phyloP scores from a whole-genome alignment of 148 eudicot genomes.

The Fagopyrum esculentum region DNA sequence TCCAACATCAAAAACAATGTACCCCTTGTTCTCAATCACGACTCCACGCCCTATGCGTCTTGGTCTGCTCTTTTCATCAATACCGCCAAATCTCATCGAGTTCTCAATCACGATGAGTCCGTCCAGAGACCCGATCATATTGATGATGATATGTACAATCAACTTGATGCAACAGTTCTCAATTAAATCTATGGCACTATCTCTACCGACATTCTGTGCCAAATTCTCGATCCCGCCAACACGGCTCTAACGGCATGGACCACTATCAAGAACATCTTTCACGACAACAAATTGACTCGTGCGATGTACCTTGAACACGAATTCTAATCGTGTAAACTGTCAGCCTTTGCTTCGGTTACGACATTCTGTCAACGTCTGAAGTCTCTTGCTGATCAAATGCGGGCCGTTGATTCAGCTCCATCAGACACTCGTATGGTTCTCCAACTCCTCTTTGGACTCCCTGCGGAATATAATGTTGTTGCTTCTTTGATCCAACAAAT shows the following conservation, averaged over 20 bases:
- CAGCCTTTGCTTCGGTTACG: neutral
- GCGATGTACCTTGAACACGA: constrained; percentile 16
- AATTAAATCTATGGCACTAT: constrained; percentile 31
- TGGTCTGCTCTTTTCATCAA: neutral
- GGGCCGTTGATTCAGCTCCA: constrained; percentile 16
- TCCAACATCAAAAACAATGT: neutral
- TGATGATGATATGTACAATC: constrained; percentile 4
- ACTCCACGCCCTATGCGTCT: neutral
- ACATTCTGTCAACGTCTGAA: constrained; percentile 20
- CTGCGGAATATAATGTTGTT: no score
- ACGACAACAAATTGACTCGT: constrained; percentile 21
- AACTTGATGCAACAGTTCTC: constrained; percentile 14
- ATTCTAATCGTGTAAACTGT: constrained; percentile 5
- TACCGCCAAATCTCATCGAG: neutral
- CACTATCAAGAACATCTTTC: constrained; percentile 15
- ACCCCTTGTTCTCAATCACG: neutral
- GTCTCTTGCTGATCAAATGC: constrained; percentile 13
- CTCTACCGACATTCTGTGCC: constrained; percentile 19
- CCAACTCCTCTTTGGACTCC: no score
- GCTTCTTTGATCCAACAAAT: no score
- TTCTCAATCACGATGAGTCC: neutral
- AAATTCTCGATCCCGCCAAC: constrained; percentile 14
- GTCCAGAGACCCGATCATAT: neutral
- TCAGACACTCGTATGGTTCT: constrained; percentile 15
- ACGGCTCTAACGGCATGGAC: constrained; percentile 14